Evolutionary conservation across 164 flowering plant species (phyloP).

Genomic region (Macadamia tetraphylla): DNA sequence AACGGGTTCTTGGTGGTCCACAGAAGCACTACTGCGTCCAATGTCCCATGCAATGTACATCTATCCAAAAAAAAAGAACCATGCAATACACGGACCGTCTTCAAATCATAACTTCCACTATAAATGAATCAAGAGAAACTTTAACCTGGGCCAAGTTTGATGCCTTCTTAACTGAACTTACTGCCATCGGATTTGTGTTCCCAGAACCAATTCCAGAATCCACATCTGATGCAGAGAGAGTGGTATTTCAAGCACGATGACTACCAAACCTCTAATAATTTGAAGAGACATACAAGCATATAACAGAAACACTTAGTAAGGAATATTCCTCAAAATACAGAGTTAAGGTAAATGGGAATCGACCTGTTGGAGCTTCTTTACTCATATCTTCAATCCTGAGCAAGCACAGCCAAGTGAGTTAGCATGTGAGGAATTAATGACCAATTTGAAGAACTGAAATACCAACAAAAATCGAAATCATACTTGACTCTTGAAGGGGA

Average conservation of each 20-base stretch:
- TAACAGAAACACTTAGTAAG: background rate
- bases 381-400: slow-evolving; percentile 54
- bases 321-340: slow-evolving; percentile 28
- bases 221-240: slow-evolving; percentile 22
- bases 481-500: slow-evolving; percentile 76
- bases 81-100: too few relatives aligned
- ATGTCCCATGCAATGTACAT: too few relatives aligned
- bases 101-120: slow-evolving; percentile 49
- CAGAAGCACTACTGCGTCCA: too few relatives aligned
- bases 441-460: background rate
- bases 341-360: slow-evolving; percentile 39
- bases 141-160: slow-evolving; percentile 35
- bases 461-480: slow-evolving; percentile 2
- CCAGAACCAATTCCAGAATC: slow-evolving; percentile 35
- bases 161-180: slow-evolving; percentile 45
- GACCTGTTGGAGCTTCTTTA: slow-evolving; percentile 43
- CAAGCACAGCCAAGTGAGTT: slow-evolving; percentile 16
- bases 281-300: background rate
- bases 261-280: background rate
- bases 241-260: background rate
- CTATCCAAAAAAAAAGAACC: too few relatives aligned
- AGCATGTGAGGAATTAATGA: background rate
- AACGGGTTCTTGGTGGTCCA: too few relatives aligned
- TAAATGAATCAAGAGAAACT: slow-evolving; percentile 30
- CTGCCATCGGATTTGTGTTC: slow-evolving; percentile 23